Evolutionary conservation across 805 yeast species (phyloP).

Genomic region (Cyberlindnera amylophila): DNA sequence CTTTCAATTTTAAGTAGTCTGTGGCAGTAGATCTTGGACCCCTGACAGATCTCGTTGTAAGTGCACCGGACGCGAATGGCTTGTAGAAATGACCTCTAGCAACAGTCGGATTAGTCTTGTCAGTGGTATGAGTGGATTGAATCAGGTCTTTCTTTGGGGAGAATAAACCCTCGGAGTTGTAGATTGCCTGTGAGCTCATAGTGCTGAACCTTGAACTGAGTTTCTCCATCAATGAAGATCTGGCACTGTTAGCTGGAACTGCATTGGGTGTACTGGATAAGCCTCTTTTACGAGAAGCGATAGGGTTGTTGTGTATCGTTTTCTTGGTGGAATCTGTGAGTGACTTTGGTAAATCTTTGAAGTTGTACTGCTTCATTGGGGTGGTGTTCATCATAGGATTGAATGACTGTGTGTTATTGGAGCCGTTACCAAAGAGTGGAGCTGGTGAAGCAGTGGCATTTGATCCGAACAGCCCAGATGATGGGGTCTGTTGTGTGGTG

Average conservation of each 20-base stretch:
- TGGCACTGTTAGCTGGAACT: slow-evolving; percentile 17
- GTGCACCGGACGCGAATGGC: slow-evolving; percentile 12
- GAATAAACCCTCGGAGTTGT: slow-evolving; percentile 35
- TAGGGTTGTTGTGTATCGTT: slow-evolving; percentile 8
- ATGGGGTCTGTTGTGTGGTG: not conserved
- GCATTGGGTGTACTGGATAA: slow-evolving; percentile 19
- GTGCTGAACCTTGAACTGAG: slow-evolving; percentile 33
- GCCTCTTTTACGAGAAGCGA: slow-evolving; percentile 24
- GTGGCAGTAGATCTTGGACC: slow-evolving; percentile 19
- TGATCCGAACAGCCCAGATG: slow-evolving; percentile 2
- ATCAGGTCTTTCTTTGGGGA: slow-evolving; percentile 31
- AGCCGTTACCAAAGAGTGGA: slow-evolving; percentile 15
- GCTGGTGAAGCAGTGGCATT: slow-evolving; percentile 20
- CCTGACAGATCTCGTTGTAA: slow-evolving; percentile 27
- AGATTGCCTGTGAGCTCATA: slow-evolving; percentile 21
- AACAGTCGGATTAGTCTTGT: slow-evolving; percentile 4
- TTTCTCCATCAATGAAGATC: slow-evolving; percentile 31
- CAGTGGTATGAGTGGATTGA: slow-evolving; percentile 17
- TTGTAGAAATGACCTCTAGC: slow-evolving; percentile 5
- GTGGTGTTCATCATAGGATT: slow-evolving; percentile 28
- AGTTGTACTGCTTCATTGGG: slow-evolving; percentile 27
- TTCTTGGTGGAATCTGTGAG: slow-evolving; percentile 31
- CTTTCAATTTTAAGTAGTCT: slow-evolving; percentile 31
- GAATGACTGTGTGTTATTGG: slow-evolving; percentile 22
- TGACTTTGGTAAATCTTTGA: slow-evolving; percentile 36